Percentiles rank a stretch among this genome's conserved stretches.
These are phyloP conservation scores for Actinidia arguta DNA, from an alignment of 179 eudicot species.

Conservation along the genomic window DNA sequence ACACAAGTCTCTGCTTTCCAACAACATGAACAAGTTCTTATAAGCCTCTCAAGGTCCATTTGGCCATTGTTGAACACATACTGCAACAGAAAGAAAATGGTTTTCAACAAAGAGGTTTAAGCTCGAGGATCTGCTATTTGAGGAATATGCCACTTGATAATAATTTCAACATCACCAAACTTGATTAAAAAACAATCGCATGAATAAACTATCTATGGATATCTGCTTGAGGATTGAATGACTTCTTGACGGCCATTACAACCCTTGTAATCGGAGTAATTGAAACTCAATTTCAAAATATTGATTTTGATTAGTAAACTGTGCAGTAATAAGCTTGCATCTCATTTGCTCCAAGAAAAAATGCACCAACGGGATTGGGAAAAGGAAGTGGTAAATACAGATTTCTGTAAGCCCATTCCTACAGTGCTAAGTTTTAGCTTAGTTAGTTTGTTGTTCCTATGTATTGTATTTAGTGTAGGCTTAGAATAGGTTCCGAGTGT, in stretches of 20 bases:
- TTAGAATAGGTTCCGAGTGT: too few species aligned
- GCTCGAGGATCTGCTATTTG: conserved; percentile 1
- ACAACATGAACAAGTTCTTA: conserved; percentile 69
- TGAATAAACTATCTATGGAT: background rate
- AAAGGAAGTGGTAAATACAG: too few species aligned
- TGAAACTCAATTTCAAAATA: background rate
- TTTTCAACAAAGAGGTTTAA: conserved; percentile 5
- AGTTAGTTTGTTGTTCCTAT: too few species aligned
- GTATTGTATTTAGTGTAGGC: too few species aligned
- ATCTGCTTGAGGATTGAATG: background rate
- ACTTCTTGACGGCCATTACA: background rate
- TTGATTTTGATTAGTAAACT: background rate
- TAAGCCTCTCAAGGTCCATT: conserved; percentile 85
- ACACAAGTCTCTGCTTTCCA: conserved; percentile 80
- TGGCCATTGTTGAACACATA: conserved; percentile 90
- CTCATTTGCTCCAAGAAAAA: too few species aligned
- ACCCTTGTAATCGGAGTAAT: background rate
- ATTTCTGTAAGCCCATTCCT: too few species aligned
- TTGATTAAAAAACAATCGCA: background rate
- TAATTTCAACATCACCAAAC: background rate
- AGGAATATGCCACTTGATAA: background rate
- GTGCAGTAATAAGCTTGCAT: background rate
- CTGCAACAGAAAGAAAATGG: conserved; percentile 44
- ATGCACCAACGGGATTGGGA: too few species aligned
- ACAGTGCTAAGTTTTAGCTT: too few species aligned